Evolutionary conservation across 352 stramenopile genomes (phyloP), one percentile per base, ranked within the genome.

Genomic region (Pythium utonaiense): DNA sequence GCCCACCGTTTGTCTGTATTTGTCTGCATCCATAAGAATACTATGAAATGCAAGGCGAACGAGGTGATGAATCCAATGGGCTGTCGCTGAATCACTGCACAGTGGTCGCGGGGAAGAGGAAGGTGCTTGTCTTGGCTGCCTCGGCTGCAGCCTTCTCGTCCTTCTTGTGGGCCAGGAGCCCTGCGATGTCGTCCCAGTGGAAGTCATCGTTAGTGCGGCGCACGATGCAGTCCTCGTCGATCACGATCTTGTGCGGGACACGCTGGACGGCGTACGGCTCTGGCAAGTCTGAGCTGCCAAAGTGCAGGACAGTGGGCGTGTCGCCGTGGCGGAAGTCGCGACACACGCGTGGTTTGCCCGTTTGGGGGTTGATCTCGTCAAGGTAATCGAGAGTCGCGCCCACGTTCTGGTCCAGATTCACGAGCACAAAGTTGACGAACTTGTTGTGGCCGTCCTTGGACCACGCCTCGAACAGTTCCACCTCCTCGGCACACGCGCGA

Each of bases 331-430:
- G 66, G 50, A 72, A 81, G 51, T 84, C 73, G 30, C 73, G 76
- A 34, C 77, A 84, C 17, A 87, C 77, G 8, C 75, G 77, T 22
- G 77, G 64, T 24, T 71, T 75, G 21, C 47, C 54, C 3, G 74
- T 81, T 36, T 57, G 70, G 2, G 63, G 58, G 45, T 77, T 80
- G 28, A 62, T 50, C 22, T 69, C 48, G 59, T 83, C 72, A 14
- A 89, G 66, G 51, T 83, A 88, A 27, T 47, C 57, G 24, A 88
- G 59, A 36, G 78, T 73, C 21, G 72, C 69, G 36, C 64, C 52
- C 22, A 87, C 59, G 60, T 88, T 80, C 66, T 88, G 74, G 57
- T 88, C 78, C 7, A 88, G 45, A 44, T 73, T 88, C 53, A 88
- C 68, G 42, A 88, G 69, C 52, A 86, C 71, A 54, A 88, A 86